A percentile compares a stretch with the other conserved stretches of the same genome.
These are phyloP conservation scores for Arachnomyces sp. DNA, from an alignment of 2,329 filamentous ascomycete genomes.

Conservation along the genomic window DNA sequence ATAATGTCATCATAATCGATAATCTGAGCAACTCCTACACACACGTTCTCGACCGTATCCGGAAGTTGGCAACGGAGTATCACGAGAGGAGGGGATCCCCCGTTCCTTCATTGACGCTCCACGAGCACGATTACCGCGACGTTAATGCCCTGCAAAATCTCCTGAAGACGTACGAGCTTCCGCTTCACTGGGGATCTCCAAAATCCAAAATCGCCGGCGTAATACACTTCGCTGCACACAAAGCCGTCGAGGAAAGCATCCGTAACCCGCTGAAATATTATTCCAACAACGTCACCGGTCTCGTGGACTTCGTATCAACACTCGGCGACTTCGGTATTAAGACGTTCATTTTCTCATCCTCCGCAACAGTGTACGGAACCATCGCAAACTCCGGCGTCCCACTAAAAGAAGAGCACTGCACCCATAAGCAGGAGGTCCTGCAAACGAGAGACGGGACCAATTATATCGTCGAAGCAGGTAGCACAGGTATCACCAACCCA, in stretches of 20 bases:
- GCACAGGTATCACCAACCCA: constrained; percentile 53
- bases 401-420: constrained; percentile 49
- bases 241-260: constrained; percentile 58
- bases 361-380: constrained; percentile 58
- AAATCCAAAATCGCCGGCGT: constrained; percentile 51
- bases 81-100: constrained; percentile 31
- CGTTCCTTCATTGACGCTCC: constrained; percentile 39
- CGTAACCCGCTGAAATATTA: constrained; percentile 55
- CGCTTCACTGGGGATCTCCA: constrained; percentile 25
- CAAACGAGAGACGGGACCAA: constrained; percentile 36
- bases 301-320: constrained; percentile 51
- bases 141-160: constrained; percentile 35
- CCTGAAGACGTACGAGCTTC: constrained; percentile 34
- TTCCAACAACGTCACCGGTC: constrained; percentile 57
- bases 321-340: constrained; percentile 54
- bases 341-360: constrained; percentile 60
- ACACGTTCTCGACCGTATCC: constrained; percentile 28
- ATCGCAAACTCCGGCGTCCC: constrained; percentile 44
- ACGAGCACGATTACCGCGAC: constrained; percentile 42
- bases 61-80: constrained; percentile 23
- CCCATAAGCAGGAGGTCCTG: constrained; percentile 43
- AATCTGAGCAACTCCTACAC: constrained; percentile 34
- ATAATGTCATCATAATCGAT: constrained; percentile 36
- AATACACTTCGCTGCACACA: constrained; percentile 63
- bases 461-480: constrained; percentile 39